Evolutionary conservation across 192 early-diverging fungal species (phyloP).

Genomic region (Gonapodya prolifera): DNA sequence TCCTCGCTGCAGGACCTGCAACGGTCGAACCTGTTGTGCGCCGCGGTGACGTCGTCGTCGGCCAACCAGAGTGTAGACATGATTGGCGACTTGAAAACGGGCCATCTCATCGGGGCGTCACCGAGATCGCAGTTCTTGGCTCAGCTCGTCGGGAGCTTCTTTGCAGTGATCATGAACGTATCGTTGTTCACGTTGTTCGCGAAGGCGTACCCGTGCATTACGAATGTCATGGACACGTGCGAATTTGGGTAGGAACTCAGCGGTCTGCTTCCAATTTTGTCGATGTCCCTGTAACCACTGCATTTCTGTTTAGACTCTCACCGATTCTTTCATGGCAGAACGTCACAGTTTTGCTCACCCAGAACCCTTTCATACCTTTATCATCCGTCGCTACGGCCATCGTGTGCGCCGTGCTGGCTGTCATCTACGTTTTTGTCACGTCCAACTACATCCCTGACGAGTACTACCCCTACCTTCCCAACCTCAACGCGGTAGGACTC

Average conservation of each 20-base stretch:
- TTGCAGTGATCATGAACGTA: constrained; percentile 41
- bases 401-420: constrained; percentile 22
- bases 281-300: constrained; percentile 11
- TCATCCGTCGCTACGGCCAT: constrained; percentile 28
- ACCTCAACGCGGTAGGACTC: constrained; percentile 40
- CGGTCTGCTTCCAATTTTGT: constrained; percentile 14
- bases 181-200: constrained; percentile 46
- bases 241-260: constrained; percentile 20
- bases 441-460: constrained; percentile 32
- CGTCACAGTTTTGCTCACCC: constrained; percentile 28
- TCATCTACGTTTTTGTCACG: constrained; percentile 20
- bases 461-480: constrained; percentile 38
- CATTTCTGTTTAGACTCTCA: constrained; percentile 16
- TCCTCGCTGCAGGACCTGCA: constrained; percentile 34
- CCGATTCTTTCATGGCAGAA: constrained; percentile 21
- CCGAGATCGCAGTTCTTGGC: constrained; percentile 75
- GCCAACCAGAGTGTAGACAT: constrained; percentile 43
- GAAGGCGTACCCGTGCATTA: constrained; percentile 50
- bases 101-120: constrained; percentile 66
- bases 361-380: constrained; percentile 19
- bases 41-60: background rate
- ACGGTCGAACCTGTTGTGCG: background rate
- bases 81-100: constrained; percentile 77
- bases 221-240: constrained; percentile 17
- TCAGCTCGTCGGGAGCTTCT: constrained; percentile 65